A percentile compares a stretch with the other conserved stretches of the same genome.
Conservation (phyloP, 1,284 basidiomycete species). For the Tilletia indica region DNA sequence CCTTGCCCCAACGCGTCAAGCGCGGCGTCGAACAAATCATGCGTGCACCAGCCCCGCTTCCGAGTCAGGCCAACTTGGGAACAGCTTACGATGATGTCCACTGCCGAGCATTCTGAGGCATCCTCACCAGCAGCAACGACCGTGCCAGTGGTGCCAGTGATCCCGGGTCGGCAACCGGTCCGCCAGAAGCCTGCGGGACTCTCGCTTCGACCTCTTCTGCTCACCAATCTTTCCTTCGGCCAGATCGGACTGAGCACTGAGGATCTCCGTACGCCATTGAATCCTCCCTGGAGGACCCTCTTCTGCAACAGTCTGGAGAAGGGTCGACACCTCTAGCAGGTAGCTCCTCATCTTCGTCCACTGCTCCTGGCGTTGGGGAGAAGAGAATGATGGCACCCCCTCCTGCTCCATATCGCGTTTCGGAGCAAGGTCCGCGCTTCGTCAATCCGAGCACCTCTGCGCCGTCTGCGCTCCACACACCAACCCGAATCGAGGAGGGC, state of each 20-base stretch:
- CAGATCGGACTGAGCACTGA: neutral
- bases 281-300: constrained; percentile 1
- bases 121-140: neutral
- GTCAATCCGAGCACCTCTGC: neutral
- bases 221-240: neutral
- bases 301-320: neutral
- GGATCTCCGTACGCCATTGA: neutral
- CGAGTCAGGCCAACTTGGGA: neutral
- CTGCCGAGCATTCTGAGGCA: neutral
- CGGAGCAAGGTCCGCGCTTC: constrained; percentile 4
- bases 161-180: neutral
- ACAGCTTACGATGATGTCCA: neutral
- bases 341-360: neutral
- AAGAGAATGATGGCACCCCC: constrained; percentile 1
- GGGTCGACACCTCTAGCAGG: neutral
- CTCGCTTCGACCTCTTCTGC: neutral
- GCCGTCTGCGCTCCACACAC: neutral
- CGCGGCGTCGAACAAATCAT: neutral
- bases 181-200: constrained; percentile 1
- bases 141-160: neutral
- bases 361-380: neutral
- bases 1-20: neutral
- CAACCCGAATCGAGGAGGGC: constrained; percentile 2
- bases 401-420: constrained; percentile 1
- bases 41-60: neutral